Evolutionary conservation across 1,139 yeast species (phyloP).

Genomic region (Candida frijolesensis): DNA sequence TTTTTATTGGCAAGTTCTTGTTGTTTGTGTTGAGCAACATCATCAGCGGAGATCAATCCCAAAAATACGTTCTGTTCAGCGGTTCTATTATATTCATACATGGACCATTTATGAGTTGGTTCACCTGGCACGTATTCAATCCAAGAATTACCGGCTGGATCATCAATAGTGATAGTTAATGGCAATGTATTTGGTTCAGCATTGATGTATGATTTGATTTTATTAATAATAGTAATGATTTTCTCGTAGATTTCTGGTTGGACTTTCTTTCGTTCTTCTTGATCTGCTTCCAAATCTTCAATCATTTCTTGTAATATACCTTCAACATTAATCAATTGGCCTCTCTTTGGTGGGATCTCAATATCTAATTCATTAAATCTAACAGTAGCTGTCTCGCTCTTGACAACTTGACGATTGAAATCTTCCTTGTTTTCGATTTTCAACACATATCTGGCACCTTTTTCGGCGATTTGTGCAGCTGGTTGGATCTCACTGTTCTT

Average conservation of each 20-base stretch:
- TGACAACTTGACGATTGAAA: slow-evolving; percentile 87
- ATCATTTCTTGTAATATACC: slow-evolving; percentile 84
- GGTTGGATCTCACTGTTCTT: slow-evolving; percentile 93
- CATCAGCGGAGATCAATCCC: slow-evolving; percentile 85
- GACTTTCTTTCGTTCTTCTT: slow-evolving; percentile 67
- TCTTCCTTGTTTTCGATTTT: slow-evolving; percentile 74
- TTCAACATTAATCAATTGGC: slow-evolving; percentile 90
- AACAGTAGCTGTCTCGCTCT: slow-evolving; percentile 85
- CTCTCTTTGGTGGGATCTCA: slow-evolving; percentile 94
- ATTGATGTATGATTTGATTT: slow-evolving; percentile 57
- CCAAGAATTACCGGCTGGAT: slow-evolving; percentile 98
- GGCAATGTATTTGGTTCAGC: slow-evolving; percentile 76
- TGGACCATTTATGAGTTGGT: slow-evolving; percentile 88
- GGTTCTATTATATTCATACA: slow-evolving; percentile 78
- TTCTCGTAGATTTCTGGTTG: slow-evolving; percentile 79
- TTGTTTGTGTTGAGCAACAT: slow-evolving; percentile 58
- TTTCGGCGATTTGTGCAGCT: slow-evolving; percentile 85
- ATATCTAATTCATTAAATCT: slow-evolving; percentile 82
- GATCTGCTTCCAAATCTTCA: slow-evolving; percentile 80
- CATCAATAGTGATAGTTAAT: slow-evolving; percentile 78
- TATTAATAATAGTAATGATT: slow-evolving; percentile 68
- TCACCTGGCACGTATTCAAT: slow-evolving; percentile 89
- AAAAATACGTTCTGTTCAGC: slow-evolving; percentile 86
- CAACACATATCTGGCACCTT: slow-evolving; percentile 76
- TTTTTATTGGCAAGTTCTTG: slow-evolving; percentile 39